A percentile compares a stretch with the other conserved stretches of the same genome.
These are phyloP conservation scores for Tolypocladium album DNA, from an alignment of 2,329 filamentous ascomycete species.

Conservation along the genomic window DNA sequence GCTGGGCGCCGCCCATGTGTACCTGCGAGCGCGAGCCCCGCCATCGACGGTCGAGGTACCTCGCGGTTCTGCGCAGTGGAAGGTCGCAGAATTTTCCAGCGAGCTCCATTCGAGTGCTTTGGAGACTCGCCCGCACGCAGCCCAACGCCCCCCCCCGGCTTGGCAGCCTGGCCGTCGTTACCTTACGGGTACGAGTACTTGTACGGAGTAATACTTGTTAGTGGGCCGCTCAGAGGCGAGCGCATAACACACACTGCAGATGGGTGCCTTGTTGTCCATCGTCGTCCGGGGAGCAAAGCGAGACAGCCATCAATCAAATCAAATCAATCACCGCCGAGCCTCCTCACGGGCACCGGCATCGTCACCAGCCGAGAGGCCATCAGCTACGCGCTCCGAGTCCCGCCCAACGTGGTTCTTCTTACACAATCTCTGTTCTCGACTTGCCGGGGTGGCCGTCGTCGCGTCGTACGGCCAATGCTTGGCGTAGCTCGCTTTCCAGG, in stretches of 20 bases:
- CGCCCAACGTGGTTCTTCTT: neutral
- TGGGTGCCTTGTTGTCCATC: too few relatives aligned
- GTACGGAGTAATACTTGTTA: too few relatives aligned
- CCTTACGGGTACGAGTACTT: too few relatives aligned
- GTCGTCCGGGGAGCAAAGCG: too few relatives aligned
- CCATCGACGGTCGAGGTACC: constrained; percentile 5
- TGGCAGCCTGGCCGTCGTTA: too few relatives aligned
- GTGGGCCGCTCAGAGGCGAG: too few relatives aligned
- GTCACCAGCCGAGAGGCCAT: neutral
- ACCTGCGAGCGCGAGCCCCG: constrained; percentile 6
- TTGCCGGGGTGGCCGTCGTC: neutral
- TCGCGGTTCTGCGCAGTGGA: constrained; percentile 5
- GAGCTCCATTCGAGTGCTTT: neutral
- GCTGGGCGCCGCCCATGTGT: neutral
- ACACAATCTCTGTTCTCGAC: neutral
- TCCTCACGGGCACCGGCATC: too few relatives aligned
- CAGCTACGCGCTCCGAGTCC: neutral
- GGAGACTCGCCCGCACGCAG: neutral
- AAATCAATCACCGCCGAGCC: too few relatives aligned
- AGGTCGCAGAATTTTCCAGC: constrained; percentile 15
- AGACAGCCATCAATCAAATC: too few relatives aligned
- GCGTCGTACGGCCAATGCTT: neutral
- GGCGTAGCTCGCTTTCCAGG: neutral
- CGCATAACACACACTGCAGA: too few relatives aligned
- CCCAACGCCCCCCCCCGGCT: neutral